Conservation (phyloP, 1,139 yeast species). For the Candida albicans region DNA sequence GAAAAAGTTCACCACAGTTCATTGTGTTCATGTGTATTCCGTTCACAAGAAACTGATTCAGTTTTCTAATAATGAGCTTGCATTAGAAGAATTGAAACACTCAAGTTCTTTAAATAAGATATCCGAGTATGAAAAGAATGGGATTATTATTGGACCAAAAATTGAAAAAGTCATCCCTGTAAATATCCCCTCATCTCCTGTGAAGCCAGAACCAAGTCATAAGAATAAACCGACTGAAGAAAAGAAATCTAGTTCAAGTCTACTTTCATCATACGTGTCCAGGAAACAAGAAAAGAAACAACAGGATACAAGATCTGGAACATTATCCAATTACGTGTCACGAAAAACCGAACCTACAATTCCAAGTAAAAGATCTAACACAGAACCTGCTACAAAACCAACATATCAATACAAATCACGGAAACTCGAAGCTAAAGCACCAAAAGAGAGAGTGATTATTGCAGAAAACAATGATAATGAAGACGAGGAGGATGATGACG, state of each 20-base stretch:
- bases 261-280: slow-evolving; percentile 30
- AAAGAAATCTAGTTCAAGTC: slow-evolving; percentile 17
- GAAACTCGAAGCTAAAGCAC: slow-evolving; percentile 30
- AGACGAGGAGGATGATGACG: slow-evolving; percentile 13
- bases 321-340: slow-evolving; percentile 21
- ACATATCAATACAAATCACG: slow-evolving; percentile 42
- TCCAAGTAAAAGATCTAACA: slow-evolving; percentile 13
- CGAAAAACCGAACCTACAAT: slow-evolving; percentile 20
- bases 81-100: slow-evolving; percentile 28
- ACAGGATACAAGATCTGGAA: slow-evolving; percentile 1
- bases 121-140: slow-evolving; percentile 25
- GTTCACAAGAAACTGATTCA: slow-evolving; percentile 21
- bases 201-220: slow-evolving; percentile 2
- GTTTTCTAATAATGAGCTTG: slow-evolving; percentile 25
- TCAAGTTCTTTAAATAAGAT: slow-evolving; percentile 20
- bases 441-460: slow-evolving; percentile 39
- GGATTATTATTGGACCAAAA: slow-evolving; percentile 38
- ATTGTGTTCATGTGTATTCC: slow-evolving; percentile 35
- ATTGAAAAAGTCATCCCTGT: slow-evolving; percentile 13
- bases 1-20: slow-evolving; percentile 21
- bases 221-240: slow-evolving; percentile 1
- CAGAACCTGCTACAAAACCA: slow-evolving; percentile 14
- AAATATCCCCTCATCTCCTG: background rate
- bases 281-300: slow-evolving; percentile 19
- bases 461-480: slow-evolving; percentile 24